These are phyloP conservation scores for Tolypocladium album DNA, from an alignment of 2,329 filamentous ascomycete species.

Conservation along the genomic window DNA sequence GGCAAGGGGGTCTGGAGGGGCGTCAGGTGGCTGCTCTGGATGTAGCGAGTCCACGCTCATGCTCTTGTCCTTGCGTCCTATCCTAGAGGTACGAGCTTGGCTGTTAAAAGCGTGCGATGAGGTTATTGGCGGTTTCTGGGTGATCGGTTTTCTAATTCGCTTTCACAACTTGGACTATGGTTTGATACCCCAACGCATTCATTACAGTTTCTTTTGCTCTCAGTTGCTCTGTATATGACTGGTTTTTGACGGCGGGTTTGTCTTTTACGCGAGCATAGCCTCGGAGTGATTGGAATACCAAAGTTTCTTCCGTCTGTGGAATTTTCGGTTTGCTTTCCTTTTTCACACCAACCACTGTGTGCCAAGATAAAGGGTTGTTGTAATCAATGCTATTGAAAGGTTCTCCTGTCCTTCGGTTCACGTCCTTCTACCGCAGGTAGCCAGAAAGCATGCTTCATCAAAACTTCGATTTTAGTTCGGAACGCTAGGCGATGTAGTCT, in stretches of 20 bases:
- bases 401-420: too few species aligned
- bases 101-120: too few species aligned
- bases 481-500: background rate
- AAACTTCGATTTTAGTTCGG: background rate
- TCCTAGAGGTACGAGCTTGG: background rate
- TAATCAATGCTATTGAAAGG: background rate
- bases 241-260: background rate
- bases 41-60: conserved; percentile 28
- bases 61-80: background rate
- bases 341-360: background rate
- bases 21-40: conserved; percentile 76
- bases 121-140: background rate
- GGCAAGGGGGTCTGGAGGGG: conserved; percentile 47
- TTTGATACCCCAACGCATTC: background rate
- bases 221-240: background rate
- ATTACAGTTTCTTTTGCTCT: background rate
- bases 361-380: background rate
- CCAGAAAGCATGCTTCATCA: background rate
- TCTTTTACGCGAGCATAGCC: background rate
- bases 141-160: background rate
- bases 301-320: background rate
- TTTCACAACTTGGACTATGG: background rate
- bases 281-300: background rate
- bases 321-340: background rate
- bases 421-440: background rate